These are phyloP conservation scores for Podaxis sp. DNA, from an alignment of 768 basidiomycete species.

Conservation along the genomic window DNA sequence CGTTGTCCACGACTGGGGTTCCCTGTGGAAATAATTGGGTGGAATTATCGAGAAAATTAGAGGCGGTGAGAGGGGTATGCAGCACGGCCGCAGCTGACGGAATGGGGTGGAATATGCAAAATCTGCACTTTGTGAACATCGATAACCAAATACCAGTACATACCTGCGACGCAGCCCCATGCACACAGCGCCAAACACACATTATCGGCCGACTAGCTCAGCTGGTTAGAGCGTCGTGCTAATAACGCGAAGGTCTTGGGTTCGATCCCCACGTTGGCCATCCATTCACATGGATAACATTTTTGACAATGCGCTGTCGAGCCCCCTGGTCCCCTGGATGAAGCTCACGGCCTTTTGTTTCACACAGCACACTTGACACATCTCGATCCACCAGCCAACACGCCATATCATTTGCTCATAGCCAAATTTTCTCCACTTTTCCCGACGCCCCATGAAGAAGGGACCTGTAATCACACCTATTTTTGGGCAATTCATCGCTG, in stretches of 20 bases:
- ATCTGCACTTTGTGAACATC: not conserved
- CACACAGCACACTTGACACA: too few species aligned
- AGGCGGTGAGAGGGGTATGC: not conserved
- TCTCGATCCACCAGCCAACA: too few species aligned
- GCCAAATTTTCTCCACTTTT: too few species aligned
- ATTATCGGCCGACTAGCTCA: conserved; percentile 70
- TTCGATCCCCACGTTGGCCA: conserved; percentile 23
- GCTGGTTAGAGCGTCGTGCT: conserved; percentile 86
- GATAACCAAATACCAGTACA: not conserved
- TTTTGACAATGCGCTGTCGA: not conserved
- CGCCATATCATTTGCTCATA: too few species aligned
- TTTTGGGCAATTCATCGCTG: too few species aligned
- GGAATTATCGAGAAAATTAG: not conserved
- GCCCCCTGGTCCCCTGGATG: not conserved
- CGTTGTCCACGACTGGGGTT: not conserved
- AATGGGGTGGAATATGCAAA: not conserved
- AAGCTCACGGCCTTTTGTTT: not conserved
- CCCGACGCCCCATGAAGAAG: too few species aligned
- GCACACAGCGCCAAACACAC: not conserved
- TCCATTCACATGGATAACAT: not conserved
- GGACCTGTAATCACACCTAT: too few species aligned
- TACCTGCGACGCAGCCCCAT: not conserved
- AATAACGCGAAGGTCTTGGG: conserved; percentile 73
- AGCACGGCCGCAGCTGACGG: not conserved
- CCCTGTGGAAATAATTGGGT: not conserved